These are phyloP conservation scores for Dendrobium chrysotoxum DNA, from an alignment of 106 monocot genomes.

Conservation along the genomic window DNA sequence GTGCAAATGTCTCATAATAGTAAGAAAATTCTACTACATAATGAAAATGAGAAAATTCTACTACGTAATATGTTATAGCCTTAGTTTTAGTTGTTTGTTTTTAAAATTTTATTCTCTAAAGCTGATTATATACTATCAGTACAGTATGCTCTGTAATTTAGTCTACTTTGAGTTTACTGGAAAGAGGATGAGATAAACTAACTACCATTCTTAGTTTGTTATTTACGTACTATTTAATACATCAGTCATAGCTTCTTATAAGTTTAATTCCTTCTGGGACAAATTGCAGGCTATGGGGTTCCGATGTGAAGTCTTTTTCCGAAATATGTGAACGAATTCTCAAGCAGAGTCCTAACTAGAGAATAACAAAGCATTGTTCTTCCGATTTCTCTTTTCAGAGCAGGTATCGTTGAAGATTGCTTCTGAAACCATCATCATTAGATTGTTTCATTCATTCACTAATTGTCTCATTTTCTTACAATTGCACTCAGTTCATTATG, in stretches of 20 bases:
- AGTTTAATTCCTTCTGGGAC: neutral
- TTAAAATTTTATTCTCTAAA: neutral
- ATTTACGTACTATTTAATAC: neutral
- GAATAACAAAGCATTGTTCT: slow-evolving; percentile 1
- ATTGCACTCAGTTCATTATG: neutral
- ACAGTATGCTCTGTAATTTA: neutral
- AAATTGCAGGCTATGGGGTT: slow-evolving; percentile 73
- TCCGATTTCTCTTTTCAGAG: neutral
- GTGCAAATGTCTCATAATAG: neutral
- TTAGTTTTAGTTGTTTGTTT: neutral
- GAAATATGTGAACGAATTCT: slow-evolving; percentile 51
- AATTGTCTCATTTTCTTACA: neutral
- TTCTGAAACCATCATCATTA: neutral
- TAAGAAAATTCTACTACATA: too few relatives aligned
- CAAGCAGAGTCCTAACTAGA: slow-evolving; percentile 11
- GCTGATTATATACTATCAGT: neutral
- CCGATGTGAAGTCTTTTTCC: slow-evolving; percentile 66
- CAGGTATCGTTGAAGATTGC: neutral
- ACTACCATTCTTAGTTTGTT: neutral
- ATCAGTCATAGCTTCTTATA: neutral
- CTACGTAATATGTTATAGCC: neutral
- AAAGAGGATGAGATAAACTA: neutral
- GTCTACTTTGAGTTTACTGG: neutral
- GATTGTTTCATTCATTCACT: neutral
- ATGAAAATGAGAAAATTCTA: too few relatives aligned